These are phyloP conservation scores for Saururus chinensis DNA, from an alignment of 164 flowering plant species.

Conservation along the genomic window DNA sequence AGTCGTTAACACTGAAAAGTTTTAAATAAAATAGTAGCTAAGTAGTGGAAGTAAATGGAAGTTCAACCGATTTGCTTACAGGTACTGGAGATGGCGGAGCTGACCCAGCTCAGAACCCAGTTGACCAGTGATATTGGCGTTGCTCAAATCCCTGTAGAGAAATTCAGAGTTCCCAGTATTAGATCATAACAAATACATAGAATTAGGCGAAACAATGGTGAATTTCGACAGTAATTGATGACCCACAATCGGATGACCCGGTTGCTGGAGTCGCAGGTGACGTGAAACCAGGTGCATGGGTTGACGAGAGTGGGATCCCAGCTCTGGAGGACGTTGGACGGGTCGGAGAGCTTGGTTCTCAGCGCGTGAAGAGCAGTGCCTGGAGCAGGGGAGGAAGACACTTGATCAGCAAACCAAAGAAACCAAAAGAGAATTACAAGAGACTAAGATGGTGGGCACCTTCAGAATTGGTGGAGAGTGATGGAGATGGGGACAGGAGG, in stretches of 20 bases:
- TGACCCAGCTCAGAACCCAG: slow-evolving; percentile 70
- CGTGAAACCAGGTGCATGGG: slow-evolving; percentile 5
- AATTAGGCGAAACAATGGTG: slow-evolving; percentile 27
- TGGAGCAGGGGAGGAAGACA: slow-evolving; percentile 74
- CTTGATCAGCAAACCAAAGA: slow-evolving; percentile 30
- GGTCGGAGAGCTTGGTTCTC: not conserved
- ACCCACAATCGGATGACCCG: slow-evolving; percentile 33
- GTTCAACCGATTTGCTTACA: slow-evolving; percentile 24
- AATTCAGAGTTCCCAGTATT: slow-evolving; percentile 1
- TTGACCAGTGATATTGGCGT: slow-evolving; percentile 60
- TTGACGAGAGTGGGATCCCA: slow-evolving; percentile 3
- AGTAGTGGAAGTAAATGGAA: not conserved
- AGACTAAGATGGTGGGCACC: not conserved
- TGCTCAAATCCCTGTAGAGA: slow-evolving; percentile 64
- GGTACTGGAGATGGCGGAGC: slow-evolving; percentile 57
- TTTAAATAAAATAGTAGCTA: not conserved
- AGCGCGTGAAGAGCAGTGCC: slow-evolving; percentile 16
- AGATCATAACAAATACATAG: not conserved
- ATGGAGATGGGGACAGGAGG: not conserved
- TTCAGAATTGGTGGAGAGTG: not conserved
- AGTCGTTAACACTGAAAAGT: not conserved
- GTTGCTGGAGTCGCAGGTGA: not conserved
- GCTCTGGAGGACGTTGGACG: slow-evolving; percentile 1
- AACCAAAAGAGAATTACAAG: not conserved
- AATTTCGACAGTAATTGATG: slow-evolving; percentile 65